Conservation (phyloP, 2,329 filamentous ascomycete genomes). For the Arthrocladium fulminans region DNA sequence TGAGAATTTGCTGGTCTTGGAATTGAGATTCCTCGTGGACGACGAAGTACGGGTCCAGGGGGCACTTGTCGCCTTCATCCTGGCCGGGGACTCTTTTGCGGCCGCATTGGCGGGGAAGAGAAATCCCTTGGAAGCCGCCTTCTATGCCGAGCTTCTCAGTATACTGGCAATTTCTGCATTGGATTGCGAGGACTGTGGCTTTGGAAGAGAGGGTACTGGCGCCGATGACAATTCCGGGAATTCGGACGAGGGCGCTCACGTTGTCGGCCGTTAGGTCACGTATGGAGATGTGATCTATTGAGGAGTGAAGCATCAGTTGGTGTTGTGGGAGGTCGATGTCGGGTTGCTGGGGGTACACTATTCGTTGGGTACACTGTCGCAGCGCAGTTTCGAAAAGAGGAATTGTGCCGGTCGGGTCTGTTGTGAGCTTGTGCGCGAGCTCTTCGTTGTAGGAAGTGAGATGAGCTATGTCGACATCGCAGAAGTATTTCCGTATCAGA, state of each 20-base stretch:
- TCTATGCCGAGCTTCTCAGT: slow-evolving; percentile 61
- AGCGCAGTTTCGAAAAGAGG: slow-evolving; percentile 86
- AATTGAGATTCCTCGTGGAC: slow-evolving; percentile 89
- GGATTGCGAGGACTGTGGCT: slow-evolving; percentile 73
- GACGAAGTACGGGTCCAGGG: slow-evolving; percentile 91
- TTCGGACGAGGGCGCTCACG: slow-evolving; percentile 88
- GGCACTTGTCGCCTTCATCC: slow-evolving; percentile 66
- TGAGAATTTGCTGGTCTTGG: slow-evolving; percentile 96
- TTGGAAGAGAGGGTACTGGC: slow-evolving; percentile 96
- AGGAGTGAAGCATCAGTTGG: slow-evolving; percentile 89
- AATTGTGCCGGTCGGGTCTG: slow-evolving; percentile 85
- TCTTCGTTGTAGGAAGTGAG: slow-evolving; percentile 95
- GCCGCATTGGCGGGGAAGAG: slow-evolving; percentile 70
- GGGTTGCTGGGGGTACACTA: slow-evolving; percentile 71
- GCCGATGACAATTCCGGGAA: slow-evolving; percentile 95
- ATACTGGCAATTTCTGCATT: slow-evolving; percentile 79
- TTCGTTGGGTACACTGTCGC: slow-evolving; percentile 83
- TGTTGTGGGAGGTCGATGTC: slow-evolving; percentile 71
- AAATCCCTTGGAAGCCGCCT: slow-evolving; percentile 80
- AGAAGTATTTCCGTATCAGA: slow-evolving; percentile 85
- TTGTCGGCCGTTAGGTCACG: slow-evolving; percentile 86
- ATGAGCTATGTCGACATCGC: slow-evolving; percentile 91
- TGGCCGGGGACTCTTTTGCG: slow-evolving; percentile 49
- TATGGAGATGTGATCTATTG: slow-evolving; percentile 82
- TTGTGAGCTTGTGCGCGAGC: slow-evolving; percentile 78